Conservation (phyloP, 2,329 filamentous ascomycete species). For the Fusarium staphyleae region DNA sequence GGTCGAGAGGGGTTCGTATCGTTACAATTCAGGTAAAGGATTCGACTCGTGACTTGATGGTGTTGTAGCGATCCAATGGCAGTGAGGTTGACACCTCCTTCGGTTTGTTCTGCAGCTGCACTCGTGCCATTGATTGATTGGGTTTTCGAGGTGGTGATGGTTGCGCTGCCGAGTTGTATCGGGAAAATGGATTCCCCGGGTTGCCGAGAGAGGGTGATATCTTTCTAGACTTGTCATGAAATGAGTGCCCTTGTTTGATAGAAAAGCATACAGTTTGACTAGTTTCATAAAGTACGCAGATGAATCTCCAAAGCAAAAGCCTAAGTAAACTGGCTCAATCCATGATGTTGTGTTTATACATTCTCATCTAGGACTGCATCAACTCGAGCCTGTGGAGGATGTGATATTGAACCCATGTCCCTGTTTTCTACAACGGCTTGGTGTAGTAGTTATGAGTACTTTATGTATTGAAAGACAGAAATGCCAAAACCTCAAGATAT, state of each 20-base stretch:
- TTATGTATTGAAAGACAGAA: no score
- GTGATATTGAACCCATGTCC: no score
- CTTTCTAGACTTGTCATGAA: background rate
- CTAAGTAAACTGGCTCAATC: no score
- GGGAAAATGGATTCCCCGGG: constrained; percentile 43
- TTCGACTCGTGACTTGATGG: constrained; percentile 3
- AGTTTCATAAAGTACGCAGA: no score
- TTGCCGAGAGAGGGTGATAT: constrained; percentile 15
- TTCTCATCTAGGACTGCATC: no score
- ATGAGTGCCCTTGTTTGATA: background rate
- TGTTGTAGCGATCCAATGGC: constrained; percentile 1
- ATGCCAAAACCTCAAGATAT: no score
- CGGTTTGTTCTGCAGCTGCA: background rate
- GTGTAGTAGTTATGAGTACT: no score
- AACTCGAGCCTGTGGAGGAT: no score
- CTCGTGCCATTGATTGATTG: constrained; percentile 1
- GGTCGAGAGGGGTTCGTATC: background rate
- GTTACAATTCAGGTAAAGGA: background rate
- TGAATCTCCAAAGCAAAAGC: no score
- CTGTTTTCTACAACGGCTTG: no score
- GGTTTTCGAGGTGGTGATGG: constrained; percentile 17
- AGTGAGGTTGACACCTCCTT: constrained; percentile 1
- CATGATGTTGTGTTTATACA: no score
- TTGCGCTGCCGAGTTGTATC: constrained; percentile 9
- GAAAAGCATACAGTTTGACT: no score